phyloP scores from a whole-genome alignment of 139 green algal genomes.

The Trebouxia sp. region DNA sequence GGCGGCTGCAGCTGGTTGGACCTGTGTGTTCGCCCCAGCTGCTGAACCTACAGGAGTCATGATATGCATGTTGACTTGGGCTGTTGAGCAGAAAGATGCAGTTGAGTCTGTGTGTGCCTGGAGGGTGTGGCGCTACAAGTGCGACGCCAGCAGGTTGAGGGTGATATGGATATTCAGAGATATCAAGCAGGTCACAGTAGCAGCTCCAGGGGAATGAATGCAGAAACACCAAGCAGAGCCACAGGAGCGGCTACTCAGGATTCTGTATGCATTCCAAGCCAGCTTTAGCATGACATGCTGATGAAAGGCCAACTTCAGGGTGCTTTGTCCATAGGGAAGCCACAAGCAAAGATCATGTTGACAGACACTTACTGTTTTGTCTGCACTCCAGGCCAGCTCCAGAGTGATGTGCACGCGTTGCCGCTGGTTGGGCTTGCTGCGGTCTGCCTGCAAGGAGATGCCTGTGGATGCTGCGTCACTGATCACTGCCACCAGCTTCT shows the following conservation, averaged over 20 bases:
- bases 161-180: too few relatives aligned
- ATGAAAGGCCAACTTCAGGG: too few relatives aligned
- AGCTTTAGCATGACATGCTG: too few relatives aligned
- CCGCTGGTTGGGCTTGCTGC: conserved; percentile 44
- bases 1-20: conserved; percentile 75
- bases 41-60: conserved; percentile 63
- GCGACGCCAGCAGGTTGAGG: too few relatives aligned
- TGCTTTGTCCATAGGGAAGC: too few relatives aligned
- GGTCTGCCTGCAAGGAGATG: conserved; percentile 49
- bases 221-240: too few relatives aligned
- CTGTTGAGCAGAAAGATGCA: too few relatives aligned
- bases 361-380: conserved; percentile 60
- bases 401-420: conserved; percentile 63
- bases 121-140: too few relatives aligned
- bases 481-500: conserved; percentile 58
- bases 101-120: background rate
- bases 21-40: conserved; percentile 80
- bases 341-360: background rate
- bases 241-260: too few relatives aligned
- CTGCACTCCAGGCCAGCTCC: conserved; percentile 66
- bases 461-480: conserved; percentile 44
- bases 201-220: too few relatives aligned
- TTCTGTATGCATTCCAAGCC: too few relatives aligned
- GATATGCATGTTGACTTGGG: background rate
- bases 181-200: too few relatives aligned